Evolutionary conservation across 139 green algal genomes (phyloP).

Genomic region (Coelastrella sp.): DNA sequence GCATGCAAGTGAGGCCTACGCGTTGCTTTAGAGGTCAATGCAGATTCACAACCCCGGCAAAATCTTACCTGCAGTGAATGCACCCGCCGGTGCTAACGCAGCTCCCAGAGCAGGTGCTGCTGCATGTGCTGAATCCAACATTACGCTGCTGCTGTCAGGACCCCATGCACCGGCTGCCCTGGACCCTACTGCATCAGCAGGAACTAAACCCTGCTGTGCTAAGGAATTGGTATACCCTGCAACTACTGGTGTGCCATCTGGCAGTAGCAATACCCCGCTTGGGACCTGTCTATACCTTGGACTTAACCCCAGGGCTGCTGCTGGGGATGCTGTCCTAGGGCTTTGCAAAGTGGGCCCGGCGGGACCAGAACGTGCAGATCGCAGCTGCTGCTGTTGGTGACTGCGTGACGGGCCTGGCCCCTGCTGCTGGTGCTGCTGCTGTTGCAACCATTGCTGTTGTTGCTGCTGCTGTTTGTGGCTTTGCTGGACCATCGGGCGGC

Average conservation of each 20-base stretch:
- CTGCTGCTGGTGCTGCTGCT: conserved; percentile 1
- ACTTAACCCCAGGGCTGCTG: too few relatives aligned
- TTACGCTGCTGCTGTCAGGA: background rate
- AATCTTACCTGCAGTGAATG: background rate
- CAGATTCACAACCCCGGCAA: too few relatives aligned
- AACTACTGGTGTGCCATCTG: too few relatives aligned
- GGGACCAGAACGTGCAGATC: background rate
- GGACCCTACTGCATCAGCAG: background rate
- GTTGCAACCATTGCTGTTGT: background rate
- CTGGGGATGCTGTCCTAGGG: too few relatives aligned
- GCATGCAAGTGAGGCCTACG: too few relatives aligned
- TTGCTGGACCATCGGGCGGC: background rate
- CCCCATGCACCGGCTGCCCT: background rate
- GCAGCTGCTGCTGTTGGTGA: conserved; percentile 7
- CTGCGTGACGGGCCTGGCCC: background rate
- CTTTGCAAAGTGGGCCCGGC: background rate
- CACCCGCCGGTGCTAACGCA: background rate
- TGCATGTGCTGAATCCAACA: too few relatives aligned
- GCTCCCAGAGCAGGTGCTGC: background rate
- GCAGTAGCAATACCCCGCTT: too few relatives aligned
- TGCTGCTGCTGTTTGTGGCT: background rate
- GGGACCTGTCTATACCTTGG: too few relatives aligned
- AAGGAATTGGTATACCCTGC: background rate
- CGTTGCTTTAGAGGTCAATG: too few relatives aligned
- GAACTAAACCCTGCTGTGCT: background rate